Base-by-base conservation (phyloP, 805 yeast species). In the Starmerella powellii region DNA sequence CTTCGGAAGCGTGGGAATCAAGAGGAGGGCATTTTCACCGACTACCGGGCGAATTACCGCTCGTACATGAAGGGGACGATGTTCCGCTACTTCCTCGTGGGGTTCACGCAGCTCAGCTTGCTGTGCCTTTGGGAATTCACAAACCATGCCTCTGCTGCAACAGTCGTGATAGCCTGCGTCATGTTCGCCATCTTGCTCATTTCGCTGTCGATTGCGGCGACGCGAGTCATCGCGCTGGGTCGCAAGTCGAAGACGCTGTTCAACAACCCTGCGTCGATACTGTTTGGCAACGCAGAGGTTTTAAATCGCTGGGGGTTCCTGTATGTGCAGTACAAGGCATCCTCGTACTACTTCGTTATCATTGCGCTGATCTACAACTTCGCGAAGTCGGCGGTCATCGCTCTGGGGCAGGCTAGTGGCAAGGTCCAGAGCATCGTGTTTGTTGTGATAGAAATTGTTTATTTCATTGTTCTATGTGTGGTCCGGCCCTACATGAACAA, bases 401-500 rank as follows among this genome's bases (percentile, higher is more conserved):
- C 95, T 0, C 78, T 86, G 16, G 69, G 86, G 46, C 98, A 91
- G 63, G 53, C 60, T 8, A 70, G 74, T 27, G 97, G 98, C 47
- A 81, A 79, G 54, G 78, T 72, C 4, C 95, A 82, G 59, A 82
- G 95, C 1, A 70, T 84, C 48, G 66, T 81, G 38, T 70, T 87
- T 8, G 81, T 88, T 55, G 76, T 69, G 15, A 66, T 83, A 47
- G 97, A 91, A 60, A 64, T 88, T 40, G 52, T 73, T 18, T 86
- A 79, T 63, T 75, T 82, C 48, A 71, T 71, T 28, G 66, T 68
- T 0, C 54, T 86, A 21, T 78, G 86, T 56, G 73, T 74, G 71
- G 64, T 72, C 43, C 74, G 91, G 61, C 98, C 98, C 10, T 91
- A 74, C 61, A 78, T 91, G 87, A 96, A 91, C 64, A 85, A 80